Base-by-base conservation (phyloP, 805 yeast genomes). In the Wickerhamiella brachini region DNA sequence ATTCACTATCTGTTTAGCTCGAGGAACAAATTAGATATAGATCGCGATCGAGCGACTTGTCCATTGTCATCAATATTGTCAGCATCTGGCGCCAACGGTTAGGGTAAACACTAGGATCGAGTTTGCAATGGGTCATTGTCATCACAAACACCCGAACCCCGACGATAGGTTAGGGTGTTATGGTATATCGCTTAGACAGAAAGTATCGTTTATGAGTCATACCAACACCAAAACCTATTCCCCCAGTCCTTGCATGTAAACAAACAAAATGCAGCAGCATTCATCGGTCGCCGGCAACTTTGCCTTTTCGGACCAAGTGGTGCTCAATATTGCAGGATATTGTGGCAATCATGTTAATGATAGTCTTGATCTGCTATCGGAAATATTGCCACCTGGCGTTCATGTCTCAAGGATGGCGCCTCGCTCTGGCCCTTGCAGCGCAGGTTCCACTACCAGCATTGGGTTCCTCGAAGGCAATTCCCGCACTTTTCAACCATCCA, bases 271-370 rank as follows among this genome's bases (percentile, higher is more conserved):
- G 26, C 26, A 24, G 18, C 41, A 15, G 9, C 29, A 37, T 5
- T 13, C 46, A 8, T 44, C 37, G 46, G 24, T 44, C 29, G 24
- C 46, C 24, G 46, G 34, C 20, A 37, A 44, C 37, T 20, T 44
- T 12, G 46, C 46, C 2, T 44, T 44, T 44, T 26, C 46, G 3
- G 46, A 37, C 46, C 46, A 44, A 23, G 29, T 44, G 20, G 37
- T 44, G 9, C 37, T 23, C 20, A 44, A 44, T 24, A 7, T 21
- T 12, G 24, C 46, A 23, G 46, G 24, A 15, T 15, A 44, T 15
- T 44, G 46, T 15, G 46, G 37, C 3, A 5, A 9, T 44, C 46
- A 44, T 24, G 46, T 12, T 15, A 23, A 44, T 23, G 34, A 7
- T 23, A 44, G 37, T 2, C 2, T 23, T 15, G n/a, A 44, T 6